Base-by-base conservation (phyloP, 352 stramenopile genomes). In the Phytopythium aichiense region DNA sequence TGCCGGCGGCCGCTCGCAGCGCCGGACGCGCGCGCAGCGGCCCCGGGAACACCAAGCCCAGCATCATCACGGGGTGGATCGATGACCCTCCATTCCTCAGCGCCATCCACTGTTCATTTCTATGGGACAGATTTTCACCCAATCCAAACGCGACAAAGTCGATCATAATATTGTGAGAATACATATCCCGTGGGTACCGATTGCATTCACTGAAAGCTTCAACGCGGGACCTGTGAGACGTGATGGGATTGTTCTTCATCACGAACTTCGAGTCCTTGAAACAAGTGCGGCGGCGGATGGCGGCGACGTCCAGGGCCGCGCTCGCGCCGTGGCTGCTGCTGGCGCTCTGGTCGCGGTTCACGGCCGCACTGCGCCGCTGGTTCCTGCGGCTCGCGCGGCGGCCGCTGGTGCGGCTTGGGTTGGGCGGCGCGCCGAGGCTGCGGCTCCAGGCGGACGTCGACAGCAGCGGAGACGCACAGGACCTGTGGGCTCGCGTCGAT, bases 371-470 rank as follows among this genome's bases (percentile, higher is more conserved):
- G n/a, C 68, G 66, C 42, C 61, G 61, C 33, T 78, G 66, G 65
- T 57, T 77, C 28, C 70, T 69, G 56, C 45, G 68, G 33, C 69
- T 60, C 33, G 60, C 71, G 52, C 69, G 68, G 15, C 60, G 58
- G 51, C 64, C 59, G 56, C 60, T 77, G 42, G 70, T 80, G 63
- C 65, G 73, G 6, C 63, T 86, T n/a, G 64, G 73, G 4, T 56
- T 83, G 2, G 64, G 56, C 18, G 7, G 20, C 7, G 61, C 61
- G 52, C 33, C 33, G 6, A 20, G 52, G 2, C 7, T 20, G 30
- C 54, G 53, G 35, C 53, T 74, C 31, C 50, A 57, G 25, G 37
- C 59, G 63, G 37, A 53, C 58, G 33, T 31, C 43, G 56, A 65
- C 13, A 37, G 64, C 35, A 55, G 7, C 7, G 28, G 40, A 46